These are phyloP conservation scores for Panicum virgatum DNA, from an alignment of 202 grass and related monocot species.

Conservation along the genomic window DNA sequence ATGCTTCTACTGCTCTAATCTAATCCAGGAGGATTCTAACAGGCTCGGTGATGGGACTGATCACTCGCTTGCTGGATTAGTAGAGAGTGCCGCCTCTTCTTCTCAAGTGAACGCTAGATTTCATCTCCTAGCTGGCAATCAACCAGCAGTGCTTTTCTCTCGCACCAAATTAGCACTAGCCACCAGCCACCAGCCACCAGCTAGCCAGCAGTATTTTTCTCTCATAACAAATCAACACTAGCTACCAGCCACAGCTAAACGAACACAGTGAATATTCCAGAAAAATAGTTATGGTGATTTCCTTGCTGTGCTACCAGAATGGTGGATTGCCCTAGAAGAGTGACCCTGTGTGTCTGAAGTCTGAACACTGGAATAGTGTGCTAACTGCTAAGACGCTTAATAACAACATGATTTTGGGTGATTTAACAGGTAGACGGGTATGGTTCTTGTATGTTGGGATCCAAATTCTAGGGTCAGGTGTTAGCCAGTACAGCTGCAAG, in stretches of 20 bases:
- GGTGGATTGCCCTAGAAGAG: neutral
- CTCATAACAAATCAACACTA: too few species aligned
- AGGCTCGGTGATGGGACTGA: slow-evolving; percentile 15
- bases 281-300: neutral
- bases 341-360: neutral
- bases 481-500: neutral
- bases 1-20: neutral
- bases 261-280: too few species aligned
- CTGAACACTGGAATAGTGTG: neutral
- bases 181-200: too few species aligned
- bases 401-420: neutral
- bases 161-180: neutral
- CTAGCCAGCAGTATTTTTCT: too few species aligned
- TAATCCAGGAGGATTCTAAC: neutral
- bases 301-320: neutral
- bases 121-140: too few species aligned
- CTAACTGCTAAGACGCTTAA: slow-evolving; percentile 23
- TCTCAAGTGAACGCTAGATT: too few species aligned
- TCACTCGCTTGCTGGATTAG: neutral
- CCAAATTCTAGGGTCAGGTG: slow-evolving; percentile 25
- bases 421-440: slow-evolving; percentile 9
- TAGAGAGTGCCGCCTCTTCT: neutral
- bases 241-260: too few species aligned
- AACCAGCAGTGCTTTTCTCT: too few species aligned
- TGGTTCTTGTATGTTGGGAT: slow-evolving; percentile 9